phyloP scores from a whole-genome alignment of 73 alveolate genomes.

The Blepharisma japonicum region DNA sequence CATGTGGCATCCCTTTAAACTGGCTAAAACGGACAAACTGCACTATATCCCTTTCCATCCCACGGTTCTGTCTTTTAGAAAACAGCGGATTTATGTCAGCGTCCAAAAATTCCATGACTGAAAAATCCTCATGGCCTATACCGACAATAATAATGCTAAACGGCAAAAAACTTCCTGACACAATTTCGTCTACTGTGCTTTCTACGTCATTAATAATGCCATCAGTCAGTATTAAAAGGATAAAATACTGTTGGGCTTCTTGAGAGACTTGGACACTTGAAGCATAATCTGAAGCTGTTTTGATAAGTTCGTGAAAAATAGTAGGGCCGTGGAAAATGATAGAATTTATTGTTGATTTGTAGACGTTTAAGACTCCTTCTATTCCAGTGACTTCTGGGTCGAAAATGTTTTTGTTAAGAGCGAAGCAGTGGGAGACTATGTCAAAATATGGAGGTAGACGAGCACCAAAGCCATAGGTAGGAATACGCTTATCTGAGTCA shows the following conservation, averaged over 20 bases:
- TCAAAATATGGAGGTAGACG: constrained; percentile 60
- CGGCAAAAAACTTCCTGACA: constrained; percentile 85
- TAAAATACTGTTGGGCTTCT: constrained; percentile 54
- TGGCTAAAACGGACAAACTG: constrained; percentile 78
- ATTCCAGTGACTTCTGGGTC: constrained; percentile 88
- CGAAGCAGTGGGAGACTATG: constrained; percentile 85
- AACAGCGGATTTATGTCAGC: constrained; percentile 72
- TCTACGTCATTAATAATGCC: constrained; percentile 91
- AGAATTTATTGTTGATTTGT: constrained; percentile 57
- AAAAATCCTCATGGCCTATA: constrained; percentile 89
- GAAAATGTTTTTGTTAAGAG: constrained; percentile 80
- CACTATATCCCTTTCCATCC: constrained; percentile 80
- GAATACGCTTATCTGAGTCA: constrained; percentile 87
- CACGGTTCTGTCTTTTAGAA: constrained; percentile 32
- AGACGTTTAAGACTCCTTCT: constrained; percentile 74
- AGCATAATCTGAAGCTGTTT: constrained; percentile 61
- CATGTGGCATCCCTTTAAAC: constrained; percentile 49
- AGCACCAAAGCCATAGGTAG: constrained; percentile 96
- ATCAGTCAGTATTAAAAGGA: constrained; percentile 91
- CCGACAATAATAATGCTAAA: constrained; percentile 92
- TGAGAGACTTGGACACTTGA: constrained; percentile 53
- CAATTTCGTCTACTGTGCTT: constrained; percentile 83
- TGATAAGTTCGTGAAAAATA: constrained; percentile 59
- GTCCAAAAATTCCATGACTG: constrained; percentile 82
- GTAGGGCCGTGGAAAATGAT: constrained; percentile 94